Conservation (phyloP, 2,329 filamentous ascomycete genomes). For the Westerdykella ornata region DNA sequence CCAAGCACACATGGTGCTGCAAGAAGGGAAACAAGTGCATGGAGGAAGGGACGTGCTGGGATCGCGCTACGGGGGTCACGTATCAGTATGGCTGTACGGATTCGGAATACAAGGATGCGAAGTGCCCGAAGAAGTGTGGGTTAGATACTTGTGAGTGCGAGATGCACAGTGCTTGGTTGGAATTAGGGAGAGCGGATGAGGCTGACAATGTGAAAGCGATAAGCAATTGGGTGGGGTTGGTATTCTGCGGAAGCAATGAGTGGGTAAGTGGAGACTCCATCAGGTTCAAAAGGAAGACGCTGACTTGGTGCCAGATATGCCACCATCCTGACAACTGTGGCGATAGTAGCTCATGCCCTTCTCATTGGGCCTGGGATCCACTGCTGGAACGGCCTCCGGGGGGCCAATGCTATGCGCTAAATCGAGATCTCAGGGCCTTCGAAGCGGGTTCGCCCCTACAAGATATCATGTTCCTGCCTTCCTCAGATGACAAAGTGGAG, state of each 20-base stretch:
- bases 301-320: slow-evolving; percentile 9
- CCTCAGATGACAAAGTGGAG: background rate
- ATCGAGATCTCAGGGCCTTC: slow-evolving; percentile 5
- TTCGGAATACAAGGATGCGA: slow-evolving; percentile 5
- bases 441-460: background rate
- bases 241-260: slow-evolving; percentile 11
- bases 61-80: slow-evolving; percentile 6
- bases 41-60: slow-evolving; percentile 13
- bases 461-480: slow-evolving; percentile 6
- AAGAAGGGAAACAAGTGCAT: slow-evolving; percentile 13
- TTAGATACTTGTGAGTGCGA: slow-evolving; percentile 6
- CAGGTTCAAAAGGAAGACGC: background rate
- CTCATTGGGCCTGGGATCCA: slow-evolving; percentile 6
- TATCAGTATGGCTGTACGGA: slow-evolving; percentile 22
- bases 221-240: slow-evolving; percentile 11
- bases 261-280: slow-evolving; percentile 9
- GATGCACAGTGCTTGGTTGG: background rate
- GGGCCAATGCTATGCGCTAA: slow-evolving; percentile 6
- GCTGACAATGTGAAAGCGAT: slow-evolving; percentile 3
- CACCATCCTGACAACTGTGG: slow-evolving; percentile 17
- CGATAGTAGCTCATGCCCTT: background rate
- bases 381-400: slow-evolving; percentile 4
- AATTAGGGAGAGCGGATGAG: background rate
- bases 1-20: slow-evolving; percentile 9
- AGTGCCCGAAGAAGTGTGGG: slow-evolving; percentile 16